A percentile compares a stretch with the other conserved stretches of the same genome.
Conservation (phyloP, 805 yeast species). For the Monosporozyma yasuniensis region DNA sequence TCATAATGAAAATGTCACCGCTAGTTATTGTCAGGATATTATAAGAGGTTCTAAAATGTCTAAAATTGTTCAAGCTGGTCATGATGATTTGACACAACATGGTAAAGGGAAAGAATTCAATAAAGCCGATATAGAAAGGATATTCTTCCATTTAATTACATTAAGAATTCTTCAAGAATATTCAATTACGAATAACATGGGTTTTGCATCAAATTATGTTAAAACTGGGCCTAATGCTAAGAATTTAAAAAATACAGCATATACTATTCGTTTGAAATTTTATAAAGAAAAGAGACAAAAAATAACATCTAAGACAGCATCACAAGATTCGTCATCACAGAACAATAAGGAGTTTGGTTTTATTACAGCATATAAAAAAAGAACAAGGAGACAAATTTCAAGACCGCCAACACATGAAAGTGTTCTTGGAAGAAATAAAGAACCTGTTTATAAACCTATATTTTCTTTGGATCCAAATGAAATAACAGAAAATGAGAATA, state of each 20-base stretch:
- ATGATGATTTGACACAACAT: slow-evolving; percentile 49
- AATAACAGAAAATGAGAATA: not conserved
- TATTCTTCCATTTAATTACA: slow-evolving; percentile 68
- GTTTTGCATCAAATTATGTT: slow-evolving; percentile 74
- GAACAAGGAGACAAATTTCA: not conserved
- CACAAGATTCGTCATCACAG: not conserved
- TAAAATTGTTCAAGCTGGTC: slow-evolving; percentile 56
- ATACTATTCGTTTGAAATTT: slow-evolving; percentile 46
- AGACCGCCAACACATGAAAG: not conserved
- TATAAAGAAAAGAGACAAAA: slow-evolving; percentile 12
- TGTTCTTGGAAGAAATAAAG: not conserved
- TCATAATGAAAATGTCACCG: slow-evolving; percentile 56
- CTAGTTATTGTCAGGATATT: slow-evolving; percentile 73
- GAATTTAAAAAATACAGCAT: slow-evolving; percentile 36
- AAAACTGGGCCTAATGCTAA: slow-evolving; percentile 50
- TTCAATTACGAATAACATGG: slow-evolving; percentile 61
- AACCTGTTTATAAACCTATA: not conserved
- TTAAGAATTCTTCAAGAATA: slow-evolving; percentile 61
- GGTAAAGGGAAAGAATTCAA: slow-evolving; percentile 60
- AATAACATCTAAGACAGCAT: slow-evolving; percentile 5
- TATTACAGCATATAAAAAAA: not conserved
- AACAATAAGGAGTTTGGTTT: not conserved
- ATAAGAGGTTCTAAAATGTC: slow-evolving; percentile 61
- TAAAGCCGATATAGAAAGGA: slow-evolving; percentile 69
- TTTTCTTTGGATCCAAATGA: not conserved